Percentiles rank a stretch among this genome's conserved stretches.
These are phyloP conservation scores for Tolypocladium ophioglossoides DNA, from an alignment of 2,329 filamentous ascomycete species.

Conservation along the genomic window DNA sequence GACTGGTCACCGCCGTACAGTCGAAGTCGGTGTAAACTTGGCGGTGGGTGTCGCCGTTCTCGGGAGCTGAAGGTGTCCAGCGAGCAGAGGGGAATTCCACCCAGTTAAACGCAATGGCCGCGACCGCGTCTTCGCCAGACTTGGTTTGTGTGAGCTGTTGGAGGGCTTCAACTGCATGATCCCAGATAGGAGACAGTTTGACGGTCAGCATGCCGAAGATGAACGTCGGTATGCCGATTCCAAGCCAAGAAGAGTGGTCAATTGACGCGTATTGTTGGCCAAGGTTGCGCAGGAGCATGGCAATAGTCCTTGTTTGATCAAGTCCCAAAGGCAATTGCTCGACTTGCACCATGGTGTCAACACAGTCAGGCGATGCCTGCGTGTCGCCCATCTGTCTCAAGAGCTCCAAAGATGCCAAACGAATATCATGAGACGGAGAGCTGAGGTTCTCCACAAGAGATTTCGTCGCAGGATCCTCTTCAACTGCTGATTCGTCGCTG, in stretches of 20 bases:
- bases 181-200: slow-evolving; percentile 76
- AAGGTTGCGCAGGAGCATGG: slow-evolving; percentile 78
- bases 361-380: slow-evolving; percentile 12
- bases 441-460: slow-evolving; percentile 65
- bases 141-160: slow-evolving; percentile 63
- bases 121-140: slow-evolving; percentile 61
- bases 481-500: slow-evolving; percentile 30
- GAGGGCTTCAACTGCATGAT: slow-evolving; percentile 67
- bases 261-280: slow-evolving; percentile 51
- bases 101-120: slow-evolving; percentile 69
- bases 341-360: slow-evolving; percentile 57
- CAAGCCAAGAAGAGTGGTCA: slow-evolving; percentile 52
- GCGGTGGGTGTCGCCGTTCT: slow-evolving; percentile 22
- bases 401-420: slow-evolving; percentile 62
- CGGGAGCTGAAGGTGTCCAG: slow-evolving; percentile 34
- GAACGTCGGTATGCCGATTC: slow-evolving; percentile 65
- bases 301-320: slow-evolving; percentile 64
- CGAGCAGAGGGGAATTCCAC: slow-evolving; percentile 47
- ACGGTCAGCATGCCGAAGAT: slow-evolving; percentile 85
- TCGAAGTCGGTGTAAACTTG: slow-evolving; percentile 63
- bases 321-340: slow-evolving; percentile 72
- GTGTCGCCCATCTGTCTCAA: slow-evolving; percentile 44
- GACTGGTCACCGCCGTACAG: slow-evolving; percentile 60
- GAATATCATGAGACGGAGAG: slow-evolving; percentile 62
- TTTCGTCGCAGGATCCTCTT: slow-evolving; percentile 50